Percentiles rank a stretch among this genome's conserved stretches.
Conservation (phyloP, 371 early-diverging fungal genomes). For the Coemansia sp. region DNA sequence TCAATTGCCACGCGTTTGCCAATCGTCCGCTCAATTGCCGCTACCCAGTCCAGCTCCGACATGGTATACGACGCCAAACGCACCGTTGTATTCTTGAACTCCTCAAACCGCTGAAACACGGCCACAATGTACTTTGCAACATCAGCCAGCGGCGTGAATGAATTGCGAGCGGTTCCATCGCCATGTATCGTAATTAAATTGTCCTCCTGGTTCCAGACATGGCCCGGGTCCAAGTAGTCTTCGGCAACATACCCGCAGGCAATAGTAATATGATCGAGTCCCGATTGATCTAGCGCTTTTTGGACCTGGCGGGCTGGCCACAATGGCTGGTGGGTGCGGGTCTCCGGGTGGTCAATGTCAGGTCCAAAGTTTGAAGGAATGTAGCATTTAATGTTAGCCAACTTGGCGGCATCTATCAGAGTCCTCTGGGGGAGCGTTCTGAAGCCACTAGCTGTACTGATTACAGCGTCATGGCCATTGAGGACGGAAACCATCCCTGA, state of each 20-base stretch:
- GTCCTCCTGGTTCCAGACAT: neutral
- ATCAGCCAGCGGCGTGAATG: neutral
- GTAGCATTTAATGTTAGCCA: too few relatives aligned
- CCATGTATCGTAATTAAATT: neutral
- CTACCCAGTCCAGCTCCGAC: constrained; percentile 3
- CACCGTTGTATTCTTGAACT: neutral
- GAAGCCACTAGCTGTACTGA: too few relatives aligned
- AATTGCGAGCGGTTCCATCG: neutral
- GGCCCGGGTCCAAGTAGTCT: neutral
- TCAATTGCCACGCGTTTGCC: neutral
- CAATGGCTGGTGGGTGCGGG: too few relatives aligned
- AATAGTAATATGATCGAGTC: neutral
- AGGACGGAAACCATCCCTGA: too few relatives aligned
- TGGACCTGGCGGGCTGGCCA: too few relatives aligned
- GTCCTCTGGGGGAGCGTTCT: too few relatives aligned
- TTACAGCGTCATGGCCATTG: too few relatives aligned
- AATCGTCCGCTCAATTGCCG: neutral
- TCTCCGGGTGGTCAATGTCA: too few relatives aligned
- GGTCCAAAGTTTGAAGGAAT: too few relatives aligned
- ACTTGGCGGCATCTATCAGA: too few relatives aligned
- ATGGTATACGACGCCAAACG: neutral
- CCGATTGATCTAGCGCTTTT: too few relatives aligned
- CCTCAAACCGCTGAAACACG: neutral
- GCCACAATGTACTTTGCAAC: neutral
- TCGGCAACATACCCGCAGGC: neutral